Conservation (phyloP, 441 rosid species). For the Gossypium schwendimanii region DNA sequence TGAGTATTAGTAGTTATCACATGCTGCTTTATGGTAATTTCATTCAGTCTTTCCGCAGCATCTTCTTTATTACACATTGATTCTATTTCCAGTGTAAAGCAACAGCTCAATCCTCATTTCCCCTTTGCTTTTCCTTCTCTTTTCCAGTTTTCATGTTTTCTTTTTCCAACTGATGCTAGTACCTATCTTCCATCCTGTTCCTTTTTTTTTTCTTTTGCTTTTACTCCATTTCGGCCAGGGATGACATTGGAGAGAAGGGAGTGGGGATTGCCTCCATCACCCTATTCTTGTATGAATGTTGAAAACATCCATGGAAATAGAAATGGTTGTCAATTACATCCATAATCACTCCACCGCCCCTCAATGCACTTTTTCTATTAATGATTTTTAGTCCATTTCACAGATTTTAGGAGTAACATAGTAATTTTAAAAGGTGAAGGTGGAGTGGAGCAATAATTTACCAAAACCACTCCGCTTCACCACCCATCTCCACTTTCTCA, state of each 20-base stretch:
- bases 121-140: background rate
- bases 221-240: background rate
- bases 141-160: background rate
- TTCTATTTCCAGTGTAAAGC: background rate
- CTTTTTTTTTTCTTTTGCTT: background rate
- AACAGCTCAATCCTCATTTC: background rate
- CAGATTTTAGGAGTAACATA: background rate
- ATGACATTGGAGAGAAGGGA: background rate
- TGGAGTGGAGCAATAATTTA: background rate
- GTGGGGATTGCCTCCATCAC: background rate
- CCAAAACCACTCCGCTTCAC: background rate
- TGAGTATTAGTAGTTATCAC: conserved; percentile 34
- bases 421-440: background rate
- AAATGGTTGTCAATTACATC: background rate
- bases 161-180: background rate
- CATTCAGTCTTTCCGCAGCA: background rate
- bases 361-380: background rate
- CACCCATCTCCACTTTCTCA: background rate
- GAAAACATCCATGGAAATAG: background rate
- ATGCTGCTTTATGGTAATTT: conserved; percentile 7
- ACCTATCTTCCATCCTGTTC: background rate
- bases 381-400: background rate
- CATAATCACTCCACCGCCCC: background rate
- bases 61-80: conserved; percentile 3
- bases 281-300: background rate